Percentiles rank a stretch among this genome's conserved stretches.
Evolutionary conservation across 1,284 basidiomycete species (phyloP).

Genomic region (Ganoderma resinaceum): DNA sequence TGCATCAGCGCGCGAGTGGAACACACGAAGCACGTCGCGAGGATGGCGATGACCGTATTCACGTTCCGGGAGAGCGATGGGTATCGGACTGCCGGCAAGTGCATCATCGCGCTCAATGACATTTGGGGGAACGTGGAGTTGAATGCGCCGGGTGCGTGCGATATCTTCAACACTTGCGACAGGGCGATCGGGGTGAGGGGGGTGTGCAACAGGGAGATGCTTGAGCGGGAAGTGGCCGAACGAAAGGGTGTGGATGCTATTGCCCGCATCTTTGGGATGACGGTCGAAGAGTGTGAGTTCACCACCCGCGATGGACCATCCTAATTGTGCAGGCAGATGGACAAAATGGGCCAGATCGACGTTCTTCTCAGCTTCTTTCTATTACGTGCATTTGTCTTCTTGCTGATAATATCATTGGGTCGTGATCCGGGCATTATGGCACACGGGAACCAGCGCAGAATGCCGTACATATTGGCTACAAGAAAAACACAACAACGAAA

Average conservation of each 20-base stretch:
- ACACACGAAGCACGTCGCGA: not conserved
- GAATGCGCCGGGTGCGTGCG: not conserved
- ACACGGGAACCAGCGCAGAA: no score
- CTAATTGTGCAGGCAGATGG: no score
- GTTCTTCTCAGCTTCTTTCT: no score
- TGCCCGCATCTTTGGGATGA: not conserved
- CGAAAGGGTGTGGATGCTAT: not conserved
- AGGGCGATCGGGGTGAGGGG: not conserved
- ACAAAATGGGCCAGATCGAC: no score
- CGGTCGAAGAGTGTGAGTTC: not conserved
- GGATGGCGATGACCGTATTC: not conserved
- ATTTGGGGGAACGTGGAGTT: not conserved
- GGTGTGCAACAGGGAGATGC: not conserved
- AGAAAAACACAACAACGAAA: no score
- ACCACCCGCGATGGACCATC: no score
- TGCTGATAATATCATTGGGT: no score
- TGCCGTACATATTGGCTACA: no score
- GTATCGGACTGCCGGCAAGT: not conserved
- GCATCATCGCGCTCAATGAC: not conserved
- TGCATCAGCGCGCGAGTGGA: not conserved
- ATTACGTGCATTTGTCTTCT: no score
- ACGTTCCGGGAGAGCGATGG: not conserved
- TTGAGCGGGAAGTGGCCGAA: not conserved
- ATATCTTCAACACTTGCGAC: not conserved
- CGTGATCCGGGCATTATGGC: no score